Evolutionary conservation across 2,329 filamentous ascomycete species (phyloP).

Genomic region (Diaporthe citriasiana): DNA sequence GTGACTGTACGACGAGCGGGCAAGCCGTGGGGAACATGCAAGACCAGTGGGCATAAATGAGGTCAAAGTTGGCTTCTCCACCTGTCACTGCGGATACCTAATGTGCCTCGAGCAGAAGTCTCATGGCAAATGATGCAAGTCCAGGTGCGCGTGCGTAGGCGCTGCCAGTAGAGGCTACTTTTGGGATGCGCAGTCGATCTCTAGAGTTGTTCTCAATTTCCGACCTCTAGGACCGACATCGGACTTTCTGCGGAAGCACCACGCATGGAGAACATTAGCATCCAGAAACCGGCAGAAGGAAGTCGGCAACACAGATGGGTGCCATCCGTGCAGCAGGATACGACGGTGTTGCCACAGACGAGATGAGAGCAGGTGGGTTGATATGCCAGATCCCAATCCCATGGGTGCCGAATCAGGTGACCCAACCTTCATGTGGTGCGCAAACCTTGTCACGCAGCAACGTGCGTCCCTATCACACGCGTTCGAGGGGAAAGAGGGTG

Average conservation of each 20-base stretch:
- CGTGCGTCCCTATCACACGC: conserved; percentile 25
- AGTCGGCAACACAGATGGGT: background rate
- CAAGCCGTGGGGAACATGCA: background rate
- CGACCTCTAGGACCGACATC: background rate
- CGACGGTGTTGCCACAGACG: background rate
- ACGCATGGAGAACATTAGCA: background rate
- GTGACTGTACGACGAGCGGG: background rate
- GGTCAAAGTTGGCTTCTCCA: conserved; percentile 4
- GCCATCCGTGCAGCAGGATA: conserved; percentile 1
- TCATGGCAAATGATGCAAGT: background rate
- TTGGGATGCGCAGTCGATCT: background rate
- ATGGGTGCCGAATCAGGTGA: conserved; percentile 39
- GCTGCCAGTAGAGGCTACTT: background rate
- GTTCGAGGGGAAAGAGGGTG: conserved; percentile 28
- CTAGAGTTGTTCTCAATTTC: background rate
- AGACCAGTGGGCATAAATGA: background rate
- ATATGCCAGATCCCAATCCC: conserved; percentile 12
- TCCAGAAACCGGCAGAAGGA: background rate
- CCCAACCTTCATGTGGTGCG: conserved; percentile 39
- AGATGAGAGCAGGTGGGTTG: conserved; percentile 22
- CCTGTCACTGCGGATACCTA: conserved; percentile 10
- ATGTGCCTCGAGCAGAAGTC: background rate
- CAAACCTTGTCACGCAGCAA: conserved; percentile 31
- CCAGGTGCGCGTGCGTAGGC: background rate
- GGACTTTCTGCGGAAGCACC: background rate